Evolutionary conservation across 371 early-diverging fungal species (phyloP), one percentile per base, ranked within the genome.

Genomic region (Thermomucor indicae-seudaticae): DNA sequence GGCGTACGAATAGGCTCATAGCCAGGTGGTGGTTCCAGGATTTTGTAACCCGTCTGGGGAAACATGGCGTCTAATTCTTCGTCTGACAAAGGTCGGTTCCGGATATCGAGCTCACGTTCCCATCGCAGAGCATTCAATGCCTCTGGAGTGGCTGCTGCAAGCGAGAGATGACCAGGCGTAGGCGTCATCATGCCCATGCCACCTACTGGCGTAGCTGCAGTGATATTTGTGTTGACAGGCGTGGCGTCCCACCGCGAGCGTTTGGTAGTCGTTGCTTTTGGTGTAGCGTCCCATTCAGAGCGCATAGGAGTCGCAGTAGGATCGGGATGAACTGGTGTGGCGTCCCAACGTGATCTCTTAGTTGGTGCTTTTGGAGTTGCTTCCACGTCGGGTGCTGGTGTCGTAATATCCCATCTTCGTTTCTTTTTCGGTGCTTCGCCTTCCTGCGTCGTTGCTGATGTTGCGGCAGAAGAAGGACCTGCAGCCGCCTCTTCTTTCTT

Each of bases 1-100:
- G 97, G 97, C 11, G 96, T 97, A 46, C 94, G 90, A 51, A 97
- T 96, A 22, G 98, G 96, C 35, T 83, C 80, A 59, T 98, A 98
- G 1, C 81, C 80, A 2, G 88, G 58, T 6, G 97, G 98, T 5
- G 93, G 90, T 6, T 92, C 95, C 27, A 98, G 64, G 44, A 96
- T 88, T 56, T 82, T 86, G 76, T 95, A 98, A 2, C 98, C 98
- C 10, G 88, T 76, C 1, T 80, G 62, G 1, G 98, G 98, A 38
- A 98, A 85, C 81, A 97, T 85, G 27, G 86, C 82, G 58, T 98
- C 93, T 24, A 98, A 78, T 57, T 96, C 97, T 47, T 92, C 96
- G 62, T 98, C 98, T 3, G 93, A 78, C 19, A 89, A 63, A 46
- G 84, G 86, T 47, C 83, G 65, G 64, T 97, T 97, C 39, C 97